Evolutionary conservation across 768 basidiomycete genomes (phyloP).

Genomic region (Suillus placidus): DNA sequence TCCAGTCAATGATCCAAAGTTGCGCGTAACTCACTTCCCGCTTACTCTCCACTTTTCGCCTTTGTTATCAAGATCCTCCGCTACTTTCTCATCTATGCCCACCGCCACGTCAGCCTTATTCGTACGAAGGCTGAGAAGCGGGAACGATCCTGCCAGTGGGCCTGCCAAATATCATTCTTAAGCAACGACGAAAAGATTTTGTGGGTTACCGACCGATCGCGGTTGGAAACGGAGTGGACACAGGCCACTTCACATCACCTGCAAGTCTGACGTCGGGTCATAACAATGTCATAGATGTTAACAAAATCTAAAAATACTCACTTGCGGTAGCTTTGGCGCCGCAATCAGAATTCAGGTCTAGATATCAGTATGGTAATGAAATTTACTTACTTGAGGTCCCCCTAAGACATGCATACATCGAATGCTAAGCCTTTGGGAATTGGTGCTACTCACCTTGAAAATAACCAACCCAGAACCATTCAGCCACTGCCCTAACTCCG

Average conservation of each 20-base stretch:
- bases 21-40: conserved; percentile 59
- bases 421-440: not conserved
- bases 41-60: conserved; percentile 77
- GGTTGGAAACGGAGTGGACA: conserved; percentile 69
- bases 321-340: conserved; percentile 75
- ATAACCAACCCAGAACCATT: conserved; percentile 67
- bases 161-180: conserved; percentile 42
- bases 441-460: conserved; percentile 64
- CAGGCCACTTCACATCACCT: conserved; percentile 87
- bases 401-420: conserved; percentile 43
- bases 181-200: not conserved
- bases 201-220: conserved; percentile 60
- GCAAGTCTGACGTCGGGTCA: conserved; percentile 59
- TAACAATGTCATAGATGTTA: conserved; percentile 9
- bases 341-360: conserved; percentile 8
- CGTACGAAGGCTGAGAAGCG: conserved; percentile 83
- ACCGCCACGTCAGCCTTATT: conserved; percentile 96
- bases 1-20: not conserved
- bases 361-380: conserved; percentile 1
- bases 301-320: conserved; percentile 38
- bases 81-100: conserved; percentile 69
- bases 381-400: conserved; percentile 84
- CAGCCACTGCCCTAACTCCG: conserved; percentile 53
- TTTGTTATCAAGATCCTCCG: conserved; percentile 64
- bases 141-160: conserved; percentile 77